Base-by-base conservation (phyloP, 2,329 filamentous ascomycete species). In the Colletotrichum ledebouriae region DNA sequence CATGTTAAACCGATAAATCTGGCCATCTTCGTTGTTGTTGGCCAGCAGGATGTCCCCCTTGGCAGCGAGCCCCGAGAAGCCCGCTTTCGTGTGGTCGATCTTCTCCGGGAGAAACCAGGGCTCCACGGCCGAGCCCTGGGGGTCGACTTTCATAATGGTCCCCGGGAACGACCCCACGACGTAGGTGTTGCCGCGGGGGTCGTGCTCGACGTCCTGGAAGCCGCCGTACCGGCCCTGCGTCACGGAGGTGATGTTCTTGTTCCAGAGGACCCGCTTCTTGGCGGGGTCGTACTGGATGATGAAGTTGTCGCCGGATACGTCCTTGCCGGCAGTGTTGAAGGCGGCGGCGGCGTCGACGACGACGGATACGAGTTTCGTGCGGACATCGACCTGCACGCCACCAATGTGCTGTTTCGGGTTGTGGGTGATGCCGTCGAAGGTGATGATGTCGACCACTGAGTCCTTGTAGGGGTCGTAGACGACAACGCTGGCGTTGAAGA, bases 401-500 rank as follows among this genome's bases (percentile, higher is more conserved):
- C 22, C 22, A 22, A 22, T 22, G 22, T 22, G 22, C 22, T 3
- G 22, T 22, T 22, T 22, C 3, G 22, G 22, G 22, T 22, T 22
- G 22, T 22, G 22, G 22, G 22, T 22, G 29, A 67, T 52, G 42
- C 71, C 71, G 5, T 69, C 65, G 37, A 73, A 70, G 41, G 42
- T 41, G 41, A 73, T 46, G 5, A 71, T 63, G 12, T 70, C 58
- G n/a, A 73, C 42, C 4, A 72, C 25, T 7, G 53, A 25, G 41
- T 72, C 59, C 20, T 64, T 56, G 63, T 71, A 72, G 0, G 72
- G 72, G 49, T 73, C 62, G 29, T 73, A 73, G 22, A 70, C 66
- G 15, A 58, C 72, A 9, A 73, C 69, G 34, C 68, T 72, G 4
- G 71, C 62, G 65, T 74, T 73, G 58, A 70, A 73, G 3, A 72